Percentiles rank a stretch among this genome's conserved stretches.
Conservation (phyloP, 208 protist genomes). For the Leptomonas seymouri region DNA sequence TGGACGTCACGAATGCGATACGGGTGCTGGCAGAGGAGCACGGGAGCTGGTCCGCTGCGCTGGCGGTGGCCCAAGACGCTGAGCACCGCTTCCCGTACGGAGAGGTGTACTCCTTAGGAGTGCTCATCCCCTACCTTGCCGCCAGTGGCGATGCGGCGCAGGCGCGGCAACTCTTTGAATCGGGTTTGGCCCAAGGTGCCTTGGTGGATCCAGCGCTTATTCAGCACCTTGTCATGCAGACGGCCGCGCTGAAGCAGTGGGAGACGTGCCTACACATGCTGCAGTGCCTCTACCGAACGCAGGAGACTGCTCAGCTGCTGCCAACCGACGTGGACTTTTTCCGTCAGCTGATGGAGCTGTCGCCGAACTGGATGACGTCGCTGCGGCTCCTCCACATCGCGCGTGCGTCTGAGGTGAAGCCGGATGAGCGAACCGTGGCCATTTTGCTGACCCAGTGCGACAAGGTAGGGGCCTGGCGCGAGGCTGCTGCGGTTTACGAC, state of each 20-base stretch:
- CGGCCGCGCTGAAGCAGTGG: slow-evolving; percentile 66
- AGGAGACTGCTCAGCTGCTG: slow-evolving; percentile 67
- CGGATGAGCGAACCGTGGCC: slow-evolving; percentile 59
- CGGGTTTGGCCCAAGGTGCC: slow-evolving; percentile 68
- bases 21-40: slow-evolving; percentile 63
- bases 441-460: slow-evolving; percentile 73
- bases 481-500: slow-evolving; percentile 78
- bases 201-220: slow-evolving; percentile 65
- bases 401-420: slow-evolving; percentile 56
- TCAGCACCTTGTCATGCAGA: slow-evolving; percentile 60
- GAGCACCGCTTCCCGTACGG: slow-evolving; percentile 60
- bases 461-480: slow-evolving; percentile 63
- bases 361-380: slow-evolving; percentile 63
- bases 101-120: slow-evolving; percentile 76
- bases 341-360: slow-evolving; percentile 61
- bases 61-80: slow-evolving; percentile 62
- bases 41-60: slow-evolving; percentile 68
- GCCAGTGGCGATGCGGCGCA: slow-evolving; percentile 51
- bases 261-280: slow-evolving; percentile 79
- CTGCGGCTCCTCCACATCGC: slow-evolving; percentile 65
- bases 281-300: slow-evolving; percentile 52
- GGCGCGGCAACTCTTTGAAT: slow-evolving; percentile 60
- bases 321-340: slow-evolving; percentile 64
- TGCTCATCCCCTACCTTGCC: slow-evolving; percentile 80
- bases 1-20: slow-evolving; percentile 74